A percentile compares a stretch with the other conserved stretches of the same genome.
These are phyloP conservation scores for Vigna unguiculata DNA, from an alignment of 306 rosid genomes.

Conservation along the genomic window DNA sequence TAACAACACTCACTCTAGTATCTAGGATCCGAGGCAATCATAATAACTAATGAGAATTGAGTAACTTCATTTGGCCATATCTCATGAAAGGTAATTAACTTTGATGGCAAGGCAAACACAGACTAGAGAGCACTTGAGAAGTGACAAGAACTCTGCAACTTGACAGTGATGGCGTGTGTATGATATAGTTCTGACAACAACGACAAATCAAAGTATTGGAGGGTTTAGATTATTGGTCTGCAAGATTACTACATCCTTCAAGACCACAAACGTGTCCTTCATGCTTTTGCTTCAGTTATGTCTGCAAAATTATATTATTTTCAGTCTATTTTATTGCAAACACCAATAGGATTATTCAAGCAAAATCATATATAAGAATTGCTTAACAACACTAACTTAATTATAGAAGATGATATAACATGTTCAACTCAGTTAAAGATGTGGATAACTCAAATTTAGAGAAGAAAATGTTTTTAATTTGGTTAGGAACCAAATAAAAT, in stretches of 20 bases:
- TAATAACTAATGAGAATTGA: background rate
- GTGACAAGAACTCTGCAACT: background rate
- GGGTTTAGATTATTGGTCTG: conserved; percentile 19
- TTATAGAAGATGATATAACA: too few relatives aligned
- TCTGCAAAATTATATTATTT: background rate
- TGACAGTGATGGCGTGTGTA: background rate
- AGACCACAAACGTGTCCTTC: background rate
- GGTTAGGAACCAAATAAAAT: too few relatives aligned
- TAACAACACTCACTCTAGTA: background rate
- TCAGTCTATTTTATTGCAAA: too few relatives aligned
- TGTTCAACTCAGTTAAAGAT: too few relatives aligned
- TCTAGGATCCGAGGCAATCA: background rate
- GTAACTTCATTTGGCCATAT: background rate
- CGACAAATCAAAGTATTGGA: too few relatives aligned
- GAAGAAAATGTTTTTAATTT: too few relatives aligned
- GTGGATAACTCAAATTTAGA: too few relatives aligned
- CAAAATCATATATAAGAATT: too few relatives aligned
- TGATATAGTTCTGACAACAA: too few relatives aligned
- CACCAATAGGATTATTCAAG: too few relatives aligned
- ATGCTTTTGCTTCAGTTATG: conserved; percentile 12
- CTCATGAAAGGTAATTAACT: background rate
- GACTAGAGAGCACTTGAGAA: background rate
- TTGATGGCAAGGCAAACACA: background rate
- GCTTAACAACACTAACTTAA: too few relatives aligned
- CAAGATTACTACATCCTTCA: conserved; percentile 11